Conservation (phyloP, 176 grass and related monocot genomes). For the Oryza punctata region DNA sequence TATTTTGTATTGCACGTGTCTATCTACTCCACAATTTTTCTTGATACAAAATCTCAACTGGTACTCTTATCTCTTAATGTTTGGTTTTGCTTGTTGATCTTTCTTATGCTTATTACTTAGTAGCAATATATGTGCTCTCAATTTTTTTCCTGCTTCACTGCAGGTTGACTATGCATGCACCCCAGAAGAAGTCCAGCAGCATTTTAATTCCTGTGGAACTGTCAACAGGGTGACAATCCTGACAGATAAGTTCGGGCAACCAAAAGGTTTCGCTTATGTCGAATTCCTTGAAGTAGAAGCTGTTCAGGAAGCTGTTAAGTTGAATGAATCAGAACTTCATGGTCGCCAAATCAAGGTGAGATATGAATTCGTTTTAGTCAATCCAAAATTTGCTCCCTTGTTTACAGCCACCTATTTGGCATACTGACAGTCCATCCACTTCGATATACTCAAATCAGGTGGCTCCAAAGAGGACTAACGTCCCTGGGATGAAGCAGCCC, state of each 20-base stretch:
- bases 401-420: neutral
- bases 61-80: neutral
- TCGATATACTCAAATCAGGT: slow-evolving; percentile 46
- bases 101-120: neutral
- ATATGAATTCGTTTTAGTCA: neutral
- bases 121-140: slow-evolving; percentile 21
- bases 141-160: neutral
- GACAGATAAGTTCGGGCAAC: slow-evolving; percentile 82
- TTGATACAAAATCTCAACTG: neutral
- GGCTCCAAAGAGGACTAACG: slow-evolving; percentile 69
- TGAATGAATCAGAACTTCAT: slow-evolving; percentile 76
- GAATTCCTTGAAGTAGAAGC: slow-evolving; percentile 80
- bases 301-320: slow-evolving; percentile 71
- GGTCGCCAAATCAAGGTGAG: slow-evolving; percentile 68
- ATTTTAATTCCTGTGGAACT: slow-evolving; percentile 84
- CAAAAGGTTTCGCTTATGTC: slow-evolving; percentile 85
- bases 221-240: slow-evolving; percentile 84
- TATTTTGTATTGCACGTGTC: neutral
- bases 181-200: slow-evolving; percentile 87
- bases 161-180: slow-evolving; percentile 89
- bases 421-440: slow-evolving; percentile 3
- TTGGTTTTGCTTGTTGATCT: neutral
- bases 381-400: neutral
- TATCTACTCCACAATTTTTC: neutral
- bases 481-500: slow-evolving; percentile 77